A percentile compares a stretch with the other conserved stretches of the same genome.
Evolutionary conservation across 2,329 filamentous ascomycete species (phyloP).

Genomic region (Colletotrichum cordylinicola): DNA sequence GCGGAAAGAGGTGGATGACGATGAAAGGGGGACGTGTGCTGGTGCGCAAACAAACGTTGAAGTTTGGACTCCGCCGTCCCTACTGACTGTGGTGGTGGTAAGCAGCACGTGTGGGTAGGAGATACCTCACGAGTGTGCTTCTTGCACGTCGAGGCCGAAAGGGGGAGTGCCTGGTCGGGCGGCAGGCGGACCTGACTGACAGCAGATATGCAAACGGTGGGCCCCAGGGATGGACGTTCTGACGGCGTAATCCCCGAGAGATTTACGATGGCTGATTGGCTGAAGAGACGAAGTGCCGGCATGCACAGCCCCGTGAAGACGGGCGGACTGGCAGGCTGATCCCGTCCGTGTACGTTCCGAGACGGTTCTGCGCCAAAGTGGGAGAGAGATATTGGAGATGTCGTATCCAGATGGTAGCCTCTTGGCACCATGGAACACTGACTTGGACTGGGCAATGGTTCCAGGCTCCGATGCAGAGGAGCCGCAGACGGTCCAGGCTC

Average conservation of each 20-base stretch:
- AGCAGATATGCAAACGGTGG: background rate
- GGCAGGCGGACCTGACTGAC: slow-evolving; percentile 6
- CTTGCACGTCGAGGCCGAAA: background rate
- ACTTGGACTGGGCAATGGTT: background rate
- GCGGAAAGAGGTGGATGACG: background rate
- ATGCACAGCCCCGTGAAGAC: background rate
- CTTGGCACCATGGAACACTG: background rate
- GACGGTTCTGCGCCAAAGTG: background rate
- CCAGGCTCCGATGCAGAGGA: background rate
- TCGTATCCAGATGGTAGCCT: background rate
- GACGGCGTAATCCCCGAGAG: slow-evolving; percentile 12
- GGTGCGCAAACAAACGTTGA: background rate
- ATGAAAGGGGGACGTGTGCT: background rate
- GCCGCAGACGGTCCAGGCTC: background rate
- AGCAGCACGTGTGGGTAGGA: background rate
- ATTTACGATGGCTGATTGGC: background rate
- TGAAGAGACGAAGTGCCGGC: background rate
- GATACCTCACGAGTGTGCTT: background rate
- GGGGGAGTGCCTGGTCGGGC: background rate
- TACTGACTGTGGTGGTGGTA: background rate
- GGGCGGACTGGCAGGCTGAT: background rate
- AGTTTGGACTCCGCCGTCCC: background rate
- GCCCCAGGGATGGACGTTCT: background rate
- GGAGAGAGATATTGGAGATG: background rate
- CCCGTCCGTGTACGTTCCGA: background rate